These are phyloP conservation scores for Penicillium nordicum DNA, from an alignment of 2,329 filamentous ascomycete genomes.

Conservation along the genomic window DNA sequence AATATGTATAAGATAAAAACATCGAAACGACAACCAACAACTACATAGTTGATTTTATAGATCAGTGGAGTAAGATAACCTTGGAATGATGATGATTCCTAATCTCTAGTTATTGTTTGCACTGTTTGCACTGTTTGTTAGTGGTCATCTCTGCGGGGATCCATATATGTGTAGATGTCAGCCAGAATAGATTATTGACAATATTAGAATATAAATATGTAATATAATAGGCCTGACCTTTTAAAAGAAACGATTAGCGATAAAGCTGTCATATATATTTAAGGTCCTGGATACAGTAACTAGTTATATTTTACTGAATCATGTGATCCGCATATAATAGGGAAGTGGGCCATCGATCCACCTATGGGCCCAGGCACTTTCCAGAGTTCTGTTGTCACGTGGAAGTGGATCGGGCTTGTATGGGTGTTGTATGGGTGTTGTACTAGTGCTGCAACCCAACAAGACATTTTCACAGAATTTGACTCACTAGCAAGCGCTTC, in stretches of 20 bases:
- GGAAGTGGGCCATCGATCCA: not conserved
- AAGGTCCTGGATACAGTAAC: not conserved
- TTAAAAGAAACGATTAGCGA: not conserved
- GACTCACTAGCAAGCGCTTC: too few species aligned
- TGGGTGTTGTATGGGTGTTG: not conserved
- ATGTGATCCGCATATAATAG: not conserved
- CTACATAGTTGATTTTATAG: too few species aligned
- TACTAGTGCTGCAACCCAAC: not conserved
- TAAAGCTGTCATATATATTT: not conserved
- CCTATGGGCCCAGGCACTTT: not conserved
- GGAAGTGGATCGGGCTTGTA: not conserved
- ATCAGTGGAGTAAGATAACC: too few species aligned
- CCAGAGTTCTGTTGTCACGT: not conserved
- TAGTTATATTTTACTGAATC: not conserved
- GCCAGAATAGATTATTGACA: not conserved
- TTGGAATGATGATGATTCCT: too few species aligned
- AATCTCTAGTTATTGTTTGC: too few species aligned
- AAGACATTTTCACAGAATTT: too few species aligned
- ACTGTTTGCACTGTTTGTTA: too few species aligned
- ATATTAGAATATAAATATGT: not conserved
- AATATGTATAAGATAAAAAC: too few species aligned
- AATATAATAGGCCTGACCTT: not conserved
- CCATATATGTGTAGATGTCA: not conserved
- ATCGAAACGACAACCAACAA: too few species aligned
- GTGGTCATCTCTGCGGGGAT: too few species aligned